phyloP scores from a whole-genome alignment of 179 eudicot genomes.

The Carnegiea gigantea region DNA sequence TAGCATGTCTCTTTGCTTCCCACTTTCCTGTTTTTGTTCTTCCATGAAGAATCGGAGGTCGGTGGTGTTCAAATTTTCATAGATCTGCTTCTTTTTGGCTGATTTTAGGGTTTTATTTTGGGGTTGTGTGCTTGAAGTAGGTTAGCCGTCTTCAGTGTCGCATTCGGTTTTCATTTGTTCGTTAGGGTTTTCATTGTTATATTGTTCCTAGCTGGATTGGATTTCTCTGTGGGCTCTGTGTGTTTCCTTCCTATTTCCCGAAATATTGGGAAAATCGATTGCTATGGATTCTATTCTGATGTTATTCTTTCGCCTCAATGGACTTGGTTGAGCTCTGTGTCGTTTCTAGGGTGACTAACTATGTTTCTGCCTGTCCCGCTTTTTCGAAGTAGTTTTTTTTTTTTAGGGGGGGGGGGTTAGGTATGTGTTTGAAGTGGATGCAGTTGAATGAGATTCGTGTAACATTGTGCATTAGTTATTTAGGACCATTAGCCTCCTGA shows the following conservation, averaged over 20 bases:
- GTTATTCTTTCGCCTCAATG: neutral
- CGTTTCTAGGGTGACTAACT: neutral
- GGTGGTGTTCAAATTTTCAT: neutral
- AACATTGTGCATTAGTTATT: neutral
- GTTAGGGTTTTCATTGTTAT: constrained; percentile 3
- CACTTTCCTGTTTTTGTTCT: neutral
- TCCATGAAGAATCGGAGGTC: neutral
- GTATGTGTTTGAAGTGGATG: neutral
- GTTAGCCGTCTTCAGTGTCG: constrained; percentile 7
- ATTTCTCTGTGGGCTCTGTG: neutral
- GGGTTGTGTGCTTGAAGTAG: neutral
- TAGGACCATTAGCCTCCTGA: neutral
- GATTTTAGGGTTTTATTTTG: neutral
- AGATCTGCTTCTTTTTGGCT: constrained; percentile 13
- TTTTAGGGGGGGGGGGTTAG: neutral
- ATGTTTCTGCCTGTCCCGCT: neutral
- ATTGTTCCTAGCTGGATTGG: neutral
- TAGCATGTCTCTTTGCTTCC: neutral
- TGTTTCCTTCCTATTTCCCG: neutral
- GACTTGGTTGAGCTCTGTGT: neutral
- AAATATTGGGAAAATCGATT: neutral
- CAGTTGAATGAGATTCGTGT: neutral
- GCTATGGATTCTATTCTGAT: neutral
- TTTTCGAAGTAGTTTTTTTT: neutral
- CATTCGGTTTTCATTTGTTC: neutral